Evolutionary conservation across 257 asterid genomes (phyloP).

Genomic region (Solanum commersonii): DNA sequence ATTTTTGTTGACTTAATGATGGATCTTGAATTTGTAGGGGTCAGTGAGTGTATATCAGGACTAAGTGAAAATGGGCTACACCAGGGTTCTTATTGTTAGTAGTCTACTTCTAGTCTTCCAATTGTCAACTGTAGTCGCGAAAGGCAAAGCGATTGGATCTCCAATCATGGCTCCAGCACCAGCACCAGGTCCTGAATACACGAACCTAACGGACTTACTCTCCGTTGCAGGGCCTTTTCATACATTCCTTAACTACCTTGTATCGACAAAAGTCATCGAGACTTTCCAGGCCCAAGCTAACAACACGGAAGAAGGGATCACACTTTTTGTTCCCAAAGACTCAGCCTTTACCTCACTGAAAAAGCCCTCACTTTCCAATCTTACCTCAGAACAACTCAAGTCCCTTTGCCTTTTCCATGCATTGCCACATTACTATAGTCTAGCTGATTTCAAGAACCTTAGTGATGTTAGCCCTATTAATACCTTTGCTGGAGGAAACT

Average conservation of each 20-base stretch:
- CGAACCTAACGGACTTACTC: constrained; percentile 55
- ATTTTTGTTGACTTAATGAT: background rate
- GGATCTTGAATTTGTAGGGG: constrained; percentile 3
- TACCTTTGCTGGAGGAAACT: constrained; percentile 53
- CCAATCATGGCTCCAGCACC: constrained; percentile 39
- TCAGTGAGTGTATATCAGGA: background rate
- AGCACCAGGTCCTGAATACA: constrained; percentile 59
- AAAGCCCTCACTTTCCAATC: constrained; percentile 48
- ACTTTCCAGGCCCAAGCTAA: constrained; percentile 77
- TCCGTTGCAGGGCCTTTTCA: constrained; percentile 75
- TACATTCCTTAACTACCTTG: constrained; percentile 56
- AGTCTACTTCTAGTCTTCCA: constrained; percentile 13
- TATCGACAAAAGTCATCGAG: constrained; percentile 49
- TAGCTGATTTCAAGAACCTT: constrained; percentile 69
- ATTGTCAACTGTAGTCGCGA: constrained; percentile 15
- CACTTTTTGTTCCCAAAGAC: constrained; percentile 68
- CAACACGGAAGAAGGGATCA: constrained; percentile 61
- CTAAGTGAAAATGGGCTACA: constrained; percentile 10
- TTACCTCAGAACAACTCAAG: constrained; percentile 55
- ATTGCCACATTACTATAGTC: constrained; percentile 52
- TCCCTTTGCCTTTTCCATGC: constrained; percentile 70
- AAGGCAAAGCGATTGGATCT: constrained; percentile 25
- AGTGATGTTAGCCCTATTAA: constrained; percentile 52
- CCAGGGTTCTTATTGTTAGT: constrained; percentile 6
- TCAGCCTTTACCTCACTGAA: constrained; percentile 41